These are phyloP conservation scores for Colletotrichum orbiculare DNA, from an alignment of 2,329 filamentous ascomycete genomes.

Conservation along the genomic window DNA sequence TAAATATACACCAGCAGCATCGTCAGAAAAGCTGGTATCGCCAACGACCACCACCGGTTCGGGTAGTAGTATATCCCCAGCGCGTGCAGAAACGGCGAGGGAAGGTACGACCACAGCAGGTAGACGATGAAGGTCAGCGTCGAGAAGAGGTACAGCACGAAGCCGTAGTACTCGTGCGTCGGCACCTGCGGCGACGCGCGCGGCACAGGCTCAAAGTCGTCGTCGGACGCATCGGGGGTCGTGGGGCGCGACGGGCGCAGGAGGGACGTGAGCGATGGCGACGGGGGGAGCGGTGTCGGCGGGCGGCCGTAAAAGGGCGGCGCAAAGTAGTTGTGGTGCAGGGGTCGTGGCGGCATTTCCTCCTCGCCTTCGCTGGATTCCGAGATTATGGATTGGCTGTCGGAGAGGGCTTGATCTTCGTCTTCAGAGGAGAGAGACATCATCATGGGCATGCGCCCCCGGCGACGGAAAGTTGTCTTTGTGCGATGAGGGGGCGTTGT, in stretches of 20 bases:
- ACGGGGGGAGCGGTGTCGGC: slow-evolving; percentile 93
- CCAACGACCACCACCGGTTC: slow-evolving; percentile 96
- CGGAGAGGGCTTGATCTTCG: slow-evolving; percentile 34
- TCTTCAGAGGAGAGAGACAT: slow-evolving; percentile 38
- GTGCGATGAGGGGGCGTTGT: background rate
- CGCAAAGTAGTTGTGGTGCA: slow-evolving; percentile 67
- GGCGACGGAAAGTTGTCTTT: slow-evolving; percentile 13
- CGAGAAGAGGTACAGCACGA: slow-evolving; percentile 93
- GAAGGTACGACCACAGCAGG: slow-evolving; percentile 88
- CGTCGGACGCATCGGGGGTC: slow-evolving; percentile 91
- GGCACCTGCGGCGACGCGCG: slow-evolving; percentile 92
- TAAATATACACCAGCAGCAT: slow-evolving; percentile 93
- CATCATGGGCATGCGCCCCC: slow-evolving; percentile 18
- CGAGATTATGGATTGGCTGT: slow-evolving; percentile 30
- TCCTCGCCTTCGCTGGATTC: slow-evolving; percentile 41
- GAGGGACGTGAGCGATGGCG: slow-evolving; percentile 90
- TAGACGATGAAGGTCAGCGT: slow-evolving; percentile 81
- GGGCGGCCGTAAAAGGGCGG: slow-evolving; percentile 98
- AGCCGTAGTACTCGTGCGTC: slow-evolving; percentile 99
- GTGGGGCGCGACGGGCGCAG: slow-evolving; percentile 91
- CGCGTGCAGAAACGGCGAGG: slow-evolving; percentile 89
- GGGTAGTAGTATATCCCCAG: slow-evolving; percentile 97
- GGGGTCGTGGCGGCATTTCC: slow-evolving; percentile 53
- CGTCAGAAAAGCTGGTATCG: slow-evolving; percentile 89
- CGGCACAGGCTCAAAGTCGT: slow-evolving; percentile 82